Evolutionary conservation across 1,139 yeast species (phyloP), one percentile per base, ranked within the genome.

Genomic region (Yamadazyma dendronema): DNA sequence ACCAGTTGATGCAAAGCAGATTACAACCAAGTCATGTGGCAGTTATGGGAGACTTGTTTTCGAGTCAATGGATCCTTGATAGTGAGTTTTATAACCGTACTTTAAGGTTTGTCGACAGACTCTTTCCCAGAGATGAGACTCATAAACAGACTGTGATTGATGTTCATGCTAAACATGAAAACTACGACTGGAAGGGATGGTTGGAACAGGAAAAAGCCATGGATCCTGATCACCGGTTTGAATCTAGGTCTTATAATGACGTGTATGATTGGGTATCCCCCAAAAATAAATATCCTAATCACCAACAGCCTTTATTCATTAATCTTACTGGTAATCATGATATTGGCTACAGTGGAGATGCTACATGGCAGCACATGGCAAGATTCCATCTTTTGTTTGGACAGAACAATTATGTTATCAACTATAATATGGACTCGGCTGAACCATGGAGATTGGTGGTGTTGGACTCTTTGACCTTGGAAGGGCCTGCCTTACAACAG

Each of bases 251-350:
- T 4, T 81, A 74, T 53, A 57, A 65, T 28, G 79, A 84, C 54
- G 76, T 81, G 3, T 77, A 79, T 47, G 84, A 81, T 49, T 84
- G 95, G 95, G 65, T 69, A 28, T 53, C 68, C 33, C 64, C 50
- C n/a, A 56, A 62, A 15, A 46, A 40, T 5, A 50, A 50, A n/a
- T 44, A 34, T 23, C 72, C 72, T 25, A 66, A 65, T 44, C 60
- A 48, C 39, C 55, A 65, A 12, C 58, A 60, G 40, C 85, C 88
- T 1, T 62, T 83, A 32, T 77, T 89, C 53, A 74, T 88, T 41
- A 90, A 92, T 54, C 67, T 92, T 30, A 83, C 96, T 0, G 98
- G 98, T 2, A 94, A 92, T 56, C 98, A 92, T 57, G 98, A 92
- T 57, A 81, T 92, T 40, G 98, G 98, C 0, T 92, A 92, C 56